Percentiles rank a stretch among this genome's conserved stretches.
Conservation (phyloP, 441 rosid species). For the Jatropha podagrica region DNA sequence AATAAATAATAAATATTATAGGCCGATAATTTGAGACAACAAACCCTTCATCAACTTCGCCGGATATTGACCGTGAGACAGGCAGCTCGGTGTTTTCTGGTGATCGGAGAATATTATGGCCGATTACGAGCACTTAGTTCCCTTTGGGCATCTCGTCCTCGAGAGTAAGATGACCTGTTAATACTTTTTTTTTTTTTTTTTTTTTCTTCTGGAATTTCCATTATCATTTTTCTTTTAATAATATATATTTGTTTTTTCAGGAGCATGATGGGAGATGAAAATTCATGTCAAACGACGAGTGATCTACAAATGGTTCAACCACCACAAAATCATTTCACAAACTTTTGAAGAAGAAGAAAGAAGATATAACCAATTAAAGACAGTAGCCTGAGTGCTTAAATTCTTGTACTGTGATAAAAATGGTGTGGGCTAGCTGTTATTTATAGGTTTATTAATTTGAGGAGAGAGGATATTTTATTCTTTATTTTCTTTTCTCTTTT, state of each 20-base stretch:
- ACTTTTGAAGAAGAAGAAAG: slow-evolving; percentile 39
- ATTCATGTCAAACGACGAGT: slow-evolving; percentile 70
- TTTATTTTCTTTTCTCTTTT: neutral
- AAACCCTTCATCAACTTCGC: slow-evolving; percentile 67
- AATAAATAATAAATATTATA: slow-evolving; percentile 25
- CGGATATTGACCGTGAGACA: slow-evolving; percentile 81
- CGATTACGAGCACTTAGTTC: slow-evolving; percentile 92
- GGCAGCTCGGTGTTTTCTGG: slow-evolving; percentile 79
- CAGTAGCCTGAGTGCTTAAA: slow-evolving; percentile 8
- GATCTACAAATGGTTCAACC: slow-evolving; percentile 80
- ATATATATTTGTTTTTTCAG: slow-evolving; percentile 23
- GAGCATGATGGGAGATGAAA: slow-evolving; percentile 64
- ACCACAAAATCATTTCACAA: slow-evolving; percentile 69
- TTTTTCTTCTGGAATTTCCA: no score
- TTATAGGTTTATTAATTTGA: slow-evolving; percentile 9
- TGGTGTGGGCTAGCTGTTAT: slow-evolving; percentile 2
- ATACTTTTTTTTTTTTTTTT: neutral
- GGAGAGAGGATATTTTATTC: slow-evolving; percentile 29
- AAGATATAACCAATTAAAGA: neutral
- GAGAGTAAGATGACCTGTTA: slow-evolving; percentile 42
- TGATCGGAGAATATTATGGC: slow-evolving; percentile 81
- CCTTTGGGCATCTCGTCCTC: slow-evolving; percentile 89
- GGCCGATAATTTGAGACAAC: slow-evolving; percentile 95
- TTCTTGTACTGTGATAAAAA: neutral
- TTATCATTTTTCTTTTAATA: neutral